Conservation (phyloP, 2,329 filamentous ascomycete species). For the Arthroderma sp. region DNA sequence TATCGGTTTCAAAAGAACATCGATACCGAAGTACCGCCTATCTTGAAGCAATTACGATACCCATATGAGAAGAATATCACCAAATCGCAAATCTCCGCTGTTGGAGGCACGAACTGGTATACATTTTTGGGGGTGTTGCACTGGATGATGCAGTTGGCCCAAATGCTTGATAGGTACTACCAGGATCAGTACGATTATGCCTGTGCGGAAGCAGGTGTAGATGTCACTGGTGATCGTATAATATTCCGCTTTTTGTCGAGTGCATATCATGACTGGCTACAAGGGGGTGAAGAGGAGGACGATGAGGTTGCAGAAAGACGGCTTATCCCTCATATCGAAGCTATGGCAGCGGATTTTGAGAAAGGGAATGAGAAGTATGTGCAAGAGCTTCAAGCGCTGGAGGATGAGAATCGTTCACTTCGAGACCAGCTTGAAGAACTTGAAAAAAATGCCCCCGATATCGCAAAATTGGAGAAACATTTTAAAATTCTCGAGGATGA, state of each 20-base stretch:
- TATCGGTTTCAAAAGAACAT: conserved; percentile 91
- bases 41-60: conserved; percentile 87
- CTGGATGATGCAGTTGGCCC: conserved; percentile 97
- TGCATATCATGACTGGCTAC: conserved; percentile 87
- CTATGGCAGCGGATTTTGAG: conserved; percentile 82
- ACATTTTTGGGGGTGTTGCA: conserved; percentile 87
- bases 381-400: conserved; percentile 70
- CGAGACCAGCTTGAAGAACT: conserved; percentile 80
- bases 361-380: conserved; percentile 71
- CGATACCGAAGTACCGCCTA: conserved; percentile 83
- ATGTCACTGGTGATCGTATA: conserved; percentile 80
- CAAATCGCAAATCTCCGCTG: conserved; percentile 87
- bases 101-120: conserved; percentile 94
- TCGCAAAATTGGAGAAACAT: conserved; percentile 72
- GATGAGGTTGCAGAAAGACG: conserved; percentile 72
- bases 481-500: conserved; percentile 93
- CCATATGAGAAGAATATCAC: conserved; percentile 92
- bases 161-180: conserved; percentile 80
- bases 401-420: conserved; percentile 71
- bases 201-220: conserved; percentile 74
- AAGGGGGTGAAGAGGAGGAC: conserved; percentile 76
- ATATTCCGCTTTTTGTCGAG: conserved; percentile 85
- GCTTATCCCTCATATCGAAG: conserved; percentile 69
- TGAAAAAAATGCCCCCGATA: conserved; percentile 72
- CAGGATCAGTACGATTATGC: conserved; percentile 76